phyloP scores from a whole-genome alignment of 257 asterid species.

The Linderniella brevidens region DNA sequence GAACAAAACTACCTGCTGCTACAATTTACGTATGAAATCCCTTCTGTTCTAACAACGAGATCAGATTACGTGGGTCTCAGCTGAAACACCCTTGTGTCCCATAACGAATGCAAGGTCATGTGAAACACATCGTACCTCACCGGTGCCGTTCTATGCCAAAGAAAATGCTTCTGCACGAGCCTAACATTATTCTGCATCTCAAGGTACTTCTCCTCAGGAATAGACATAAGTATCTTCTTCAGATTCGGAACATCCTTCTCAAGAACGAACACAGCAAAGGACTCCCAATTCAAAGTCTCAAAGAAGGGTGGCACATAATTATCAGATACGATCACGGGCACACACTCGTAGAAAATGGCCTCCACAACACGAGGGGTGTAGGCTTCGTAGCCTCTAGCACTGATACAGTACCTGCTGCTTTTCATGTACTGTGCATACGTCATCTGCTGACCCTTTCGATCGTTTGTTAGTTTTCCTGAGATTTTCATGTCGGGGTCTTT shows the following conservation, averaged over 20 bases:
- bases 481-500: conserved; percentile 84
- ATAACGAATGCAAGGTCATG: conserved; percentile 75
- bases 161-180: conserved; percentile 69
- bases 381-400: conserved; percentile 75
- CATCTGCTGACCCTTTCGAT: conserved; percentile 25
- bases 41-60: too few species aligned
- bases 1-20: too few species aligned
- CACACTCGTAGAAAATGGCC: conserved; percentile 83
- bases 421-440: conserved; percentile 69
- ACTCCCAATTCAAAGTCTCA: conserved; percentile 75
- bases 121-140: conserved; percentile 60
- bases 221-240: conserved; percentile 51
- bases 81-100: conserved; percentile 63
- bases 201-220: conserved; percentile 36
- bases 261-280: conserved; percentile 59
- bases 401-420: conserved; percentile 84
- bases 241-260: conserved; percentile 71
- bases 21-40: too few species aligned
- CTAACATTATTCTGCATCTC: conserved; percentile 62
- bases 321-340: conserved; percentile 85
- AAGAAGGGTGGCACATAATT: conserved; percentile 76
- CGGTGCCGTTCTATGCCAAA: conserved; percentile 62
- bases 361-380: conserved; percentile 92
- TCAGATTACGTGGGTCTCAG: conserved; percentile 13
- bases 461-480: conserved; percentile 27